Evolutionary conservation across 2,329 filamentous ascomycete species (phyloP), one percentile per base, ranked within the genome.

Genomic region (Stagonosporopsis rhizophila): DNA sequence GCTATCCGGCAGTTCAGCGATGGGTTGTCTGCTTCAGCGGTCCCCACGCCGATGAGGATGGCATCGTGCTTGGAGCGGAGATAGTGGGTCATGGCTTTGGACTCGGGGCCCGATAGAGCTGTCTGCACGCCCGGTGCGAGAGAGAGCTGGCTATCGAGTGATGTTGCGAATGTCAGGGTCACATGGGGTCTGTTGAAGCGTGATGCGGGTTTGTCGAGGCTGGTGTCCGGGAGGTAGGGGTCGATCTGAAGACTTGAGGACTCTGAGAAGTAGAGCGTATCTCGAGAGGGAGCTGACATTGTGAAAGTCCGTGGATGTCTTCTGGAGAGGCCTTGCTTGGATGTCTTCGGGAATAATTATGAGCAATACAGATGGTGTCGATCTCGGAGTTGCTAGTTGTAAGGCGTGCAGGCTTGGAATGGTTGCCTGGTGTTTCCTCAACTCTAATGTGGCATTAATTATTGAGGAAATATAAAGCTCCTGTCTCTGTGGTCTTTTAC

Each of bases 61-160:
- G 91, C 92, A 60, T 90, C 87, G 77, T 98, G 92, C 15, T 83
- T 85, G 12, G 88, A 88, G 67, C 94, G 90, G 25, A 98, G 84
- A 73, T 90, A 91, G 76, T 98, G 94, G 0, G 94, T 97, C 91
- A 98, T 96, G 49, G 90, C 85, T 76, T 96, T 96, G 34, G 91
- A 91, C 61, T 88, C 82, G 0, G 89, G 85, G 3, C 93, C 93
- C 1, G 94, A 98, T 14, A 98, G 84, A 0, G 85, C 81, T 2
- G 94, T 98, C 63, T 89, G 90, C n/a, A 87, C 82, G 14, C 92
- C 92, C 0, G 92, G 91, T 0, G 88, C 83, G 25, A 94, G 82
- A 1, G 92, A 86, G 46, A 96, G 83, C 50, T 87, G 85, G 37
- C 89, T 89, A 78, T 98, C 94, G 64, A 99, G 88, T 4, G 93